Evolutionary conservation across 2,329 filamentous ascomycete genomes (phyloP).

Genomic region (Didymella keratinophila): DNA sequence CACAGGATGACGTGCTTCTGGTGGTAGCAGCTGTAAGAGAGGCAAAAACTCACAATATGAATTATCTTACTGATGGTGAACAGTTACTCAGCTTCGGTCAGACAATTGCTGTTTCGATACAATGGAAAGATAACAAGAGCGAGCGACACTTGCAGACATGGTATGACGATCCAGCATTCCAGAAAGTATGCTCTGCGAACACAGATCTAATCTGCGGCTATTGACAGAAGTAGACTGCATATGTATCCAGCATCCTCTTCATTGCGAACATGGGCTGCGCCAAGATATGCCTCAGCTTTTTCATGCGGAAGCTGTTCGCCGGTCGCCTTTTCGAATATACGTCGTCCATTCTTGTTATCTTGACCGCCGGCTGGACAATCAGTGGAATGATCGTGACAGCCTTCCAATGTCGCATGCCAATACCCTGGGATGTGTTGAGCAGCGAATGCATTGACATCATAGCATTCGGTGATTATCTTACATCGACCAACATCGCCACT

Average conservation of each 20-base stretch:
- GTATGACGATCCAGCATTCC: conserved; percentile 24
- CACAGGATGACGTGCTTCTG: conserved; percentile 38
- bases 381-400: conserved; percentile 36
- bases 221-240: conserved; percentile 35
- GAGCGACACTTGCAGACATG: conserved; percentile 20
- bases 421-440: conserved; percentile 27
- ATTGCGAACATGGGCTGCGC: conserved; percentile 43
- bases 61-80: not conserved
- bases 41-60: not conserved
- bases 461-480: conserved; percentile 41
- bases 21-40: conserved; percentile 34
- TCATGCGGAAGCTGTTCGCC: conserved; percentile 34
- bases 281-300: conserved; percentile 35
- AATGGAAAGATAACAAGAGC: conserved; percentile 32
- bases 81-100: conserved; percentile 43
- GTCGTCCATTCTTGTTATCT: conserved; percentile 27
- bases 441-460: conserved; percentile 32
- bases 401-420: conserved; percentile 36
- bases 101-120: conserved; percentile 36
- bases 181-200: conserved; percentile 28
- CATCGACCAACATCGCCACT: conserved; percentile 37
- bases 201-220: not conserved
- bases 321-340: conserved; percentile 28
- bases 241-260: conserved; percentile 37
- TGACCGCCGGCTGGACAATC: conserved; percentile 37